These are phyloP conservation scores for Diaporthe aspalathi DNA, from an alignment of 2,329 filamentous ascomycete species.

Conservation along the genomic window DNA sequence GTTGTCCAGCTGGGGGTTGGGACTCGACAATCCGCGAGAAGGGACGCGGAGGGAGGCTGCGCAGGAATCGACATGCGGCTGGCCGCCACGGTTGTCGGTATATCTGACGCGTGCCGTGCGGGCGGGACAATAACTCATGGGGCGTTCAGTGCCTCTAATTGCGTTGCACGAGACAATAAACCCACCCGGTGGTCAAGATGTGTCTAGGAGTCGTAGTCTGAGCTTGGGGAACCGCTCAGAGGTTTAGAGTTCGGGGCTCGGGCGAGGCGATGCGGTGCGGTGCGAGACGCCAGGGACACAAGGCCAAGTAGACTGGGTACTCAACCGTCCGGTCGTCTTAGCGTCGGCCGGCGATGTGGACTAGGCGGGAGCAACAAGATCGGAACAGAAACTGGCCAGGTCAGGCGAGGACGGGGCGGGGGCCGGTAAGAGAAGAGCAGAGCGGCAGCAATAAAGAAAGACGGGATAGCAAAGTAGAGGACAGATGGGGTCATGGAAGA, in stretches of 20 bases:
- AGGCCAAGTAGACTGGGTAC: background rate
- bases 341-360: constrained; percentile 22
- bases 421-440: no score
- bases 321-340: background rate
- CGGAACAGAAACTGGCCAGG: background rate
- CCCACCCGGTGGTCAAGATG: background rate
- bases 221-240: background rate
- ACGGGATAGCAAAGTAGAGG: background rate
- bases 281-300: background rate
- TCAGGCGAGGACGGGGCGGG: background rate
- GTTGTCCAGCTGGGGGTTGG: background rate
- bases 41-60: constrained; percentile 15
- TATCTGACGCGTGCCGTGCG: background rate
- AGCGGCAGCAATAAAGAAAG: background rate
- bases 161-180: no score
- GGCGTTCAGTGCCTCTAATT: no score
- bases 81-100: background rate
- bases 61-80: constrained; percentile 25
- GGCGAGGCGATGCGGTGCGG: no score
- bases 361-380: background rate
- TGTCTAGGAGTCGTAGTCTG: background rate
- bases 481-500: background rate
- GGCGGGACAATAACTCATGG: background rate
- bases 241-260: constrained; percentile 16
- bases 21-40: background rate